Evolutionary conservation across 2,329 filamentous ascomycete species (phyloP), one percentile per base, ranked within the genome.

Genomic region (Hypomyces perniciosus): DNA sequence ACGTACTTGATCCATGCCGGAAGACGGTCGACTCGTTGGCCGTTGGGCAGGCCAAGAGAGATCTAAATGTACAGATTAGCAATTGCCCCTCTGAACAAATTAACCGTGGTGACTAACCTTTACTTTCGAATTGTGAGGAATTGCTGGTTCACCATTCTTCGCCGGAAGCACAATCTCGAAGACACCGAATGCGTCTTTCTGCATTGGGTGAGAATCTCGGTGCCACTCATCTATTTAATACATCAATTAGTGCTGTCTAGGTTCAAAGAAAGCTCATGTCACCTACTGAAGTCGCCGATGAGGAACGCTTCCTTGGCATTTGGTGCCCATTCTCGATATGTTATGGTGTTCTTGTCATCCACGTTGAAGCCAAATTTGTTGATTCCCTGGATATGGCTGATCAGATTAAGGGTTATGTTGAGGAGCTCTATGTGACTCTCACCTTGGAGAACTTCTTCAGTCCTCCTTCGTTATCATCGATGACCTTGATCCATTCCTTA

Each of bases 1-100:
- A 96, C 93, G 62, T 95, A 90, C 66, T 86, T 96, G 74, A 97
- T 97, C 93, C 93, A 99, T 29, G 90, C 89, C 28, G 93, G 93
- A 47, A 99, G 74, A 59, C 92, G 84, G 72, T 97, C 92, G 59
- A 92, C 83, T 59, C 85, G 81, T 65, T 93, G 86, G 53, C 90
- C 88, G 35, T 76, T 83, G 9, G 88, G 89, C 8, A 89, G 79
- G 45, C 88, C 82, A 68, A 99, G 80, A 7, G 91, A 88, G 56
- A 96, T 88, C 90, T 95, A 55, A 29, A 35, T 8, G 13, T 13
- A 26, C 53, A 5, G 50, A 35, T 4, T 33, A 29, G 42, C n/a
- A 40, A 7, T 40, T 12, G 12, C 37, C 6, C 4, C 4, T 35
- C 33, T 35, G 12, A 26, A 12, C 26, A 4, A 1, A 28, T 34